phyloP scores from a whole-genome alignment of 2,329 filamentous ascomycete species.

The Sporothrix protearum region DNA sequence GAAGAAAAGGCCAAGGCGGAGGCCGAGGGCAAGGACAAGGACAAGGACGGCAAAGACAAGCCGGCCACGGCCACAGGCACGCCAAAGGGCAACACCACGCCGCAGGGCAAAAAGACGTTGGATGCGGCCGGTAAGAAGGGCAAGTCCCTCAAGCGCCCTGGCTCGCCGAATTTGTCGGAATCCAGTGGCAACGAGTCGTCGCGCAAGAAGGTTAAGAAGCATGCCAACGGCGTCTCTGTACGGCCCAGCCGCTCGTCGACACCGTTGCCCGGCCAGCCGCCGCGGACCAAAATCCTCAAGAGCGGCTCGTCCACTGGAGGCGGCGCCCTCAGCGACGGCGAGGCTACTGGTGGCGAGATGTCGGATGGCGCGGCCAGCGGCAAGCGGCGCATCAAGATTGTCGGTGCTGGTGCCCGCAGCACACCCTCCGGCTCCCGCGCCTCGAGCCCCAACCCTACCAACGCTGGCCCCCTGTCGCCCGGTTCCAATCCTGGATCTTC shows the following conservation, averaged over 20 bases:
- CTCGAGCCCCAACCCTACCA: constrained; percentile 54
- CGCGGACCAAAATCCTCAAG: constrained; percentile 33
- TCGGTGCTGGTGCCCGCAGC: constrained; percentile 43
- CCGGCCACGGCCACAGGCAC: constrained; percentile 50
- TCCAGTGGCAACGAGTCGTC: constrained; percentile 87
- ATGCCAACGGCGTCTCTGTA: constrained; percentile 45
- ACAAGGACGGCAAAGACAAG: constrained; percentile 51
- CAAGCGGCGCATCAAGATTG: constrained; percentile 55
- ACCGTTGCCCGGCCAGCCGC: constrained; percentile 48
- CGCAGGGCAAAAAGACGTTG: constrained; percentile 45
- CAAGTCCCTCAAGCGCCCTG: constrained; percentile 73
- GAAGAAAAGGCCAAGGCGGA: constrained; percentile 34
- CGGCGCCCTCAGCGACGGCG: constrained; percentile 67
- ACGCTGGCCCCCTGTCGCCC: constrained; percentile 32
- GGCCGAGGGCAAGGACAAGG: constrained; percentile 55
- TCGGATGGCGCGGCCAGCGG: constrained; percentile 50
- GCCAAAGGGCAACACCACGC: constrained; percentile 64
- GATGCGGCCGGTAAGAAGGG: constrained; percentile 50
- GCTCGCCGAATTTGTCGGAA: constrained; percentile 83
- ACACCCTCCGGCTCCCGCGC: constrained; percentile 60
- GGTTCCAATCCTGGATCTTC: constrained; percentile 30
- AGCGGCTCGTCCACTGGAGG: constrained; percentile 38
- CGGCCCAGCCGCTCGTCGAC: constrained; percentile 54
- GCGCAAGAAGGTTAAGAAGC: constrained; percentile 71
- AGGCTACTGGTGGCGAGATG: constrained; percentile 66